Evolutionary conservation across 1,284 basidiomycete genomes (phyloP), one percentile per base, ranked within the genome.

Genomic region (Boletus albobrunnescens): DNA sequence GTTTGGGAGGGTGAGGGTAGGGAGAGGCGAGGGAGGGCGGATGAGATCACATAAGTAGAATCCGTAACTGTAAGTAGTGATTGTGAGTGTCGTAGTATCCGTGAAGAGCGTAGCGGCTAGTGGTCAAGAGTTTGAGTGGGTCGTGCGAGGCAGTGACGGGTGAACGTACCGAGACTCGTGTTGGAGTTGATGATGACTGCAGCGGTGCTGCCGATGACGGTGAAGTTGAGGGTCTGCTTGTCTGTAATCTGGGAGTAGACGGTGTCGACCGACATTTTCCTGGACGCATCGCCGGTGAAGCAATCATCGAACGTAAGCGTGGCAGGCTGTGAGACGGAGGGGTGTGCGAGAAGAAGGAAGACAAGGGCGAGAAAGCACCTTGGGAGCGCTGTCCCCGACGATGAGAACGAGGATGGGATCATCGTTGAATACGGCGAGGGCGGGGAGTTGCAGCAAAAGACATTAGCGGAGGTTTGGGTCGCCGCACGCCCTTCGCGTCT

Each of bases 61-160:
- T 51, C 78, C 79, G 51, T 85, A 84, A 41, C 74, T 75, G 69
- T 78, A 85, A 51, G 86, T 78, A 51, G 75, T 77, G 58, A 93
- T 81, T 7, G 91, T 91, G 38, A 94, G 78, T 20, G 92, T 78
- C 44, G 82, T 77, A 1, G 90, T 84, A 12, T 87, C 82, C 22
- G 84, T 86, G 70, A 94, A 93, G 27, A 94, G 76, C 11, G 92
- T 94, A 13, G 91, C 90, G 87, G 63, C 36, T 57, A 31, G 38
- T 20, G 30, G 30, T 10, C 6, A 36, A 12, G 20, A 23, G n/a
- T 3, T 19, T 45, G 44, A 47, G 41, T 26, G 39, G n/a, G 22
- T 46, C 38, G n/a, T 24, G 39, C 23, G 47, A 41, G 56, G n/a
- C 17, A 32, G 26, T 0, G 42, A 44, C 2, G 30, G 27, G 30